A percentile compares a stretch with the other conserved stretches of the same genome.
These are phyloP conservation scores for Candida coleopterorum DNA, from an alignment of 805 yeast species.

Conservation along the genomic window DNA sequence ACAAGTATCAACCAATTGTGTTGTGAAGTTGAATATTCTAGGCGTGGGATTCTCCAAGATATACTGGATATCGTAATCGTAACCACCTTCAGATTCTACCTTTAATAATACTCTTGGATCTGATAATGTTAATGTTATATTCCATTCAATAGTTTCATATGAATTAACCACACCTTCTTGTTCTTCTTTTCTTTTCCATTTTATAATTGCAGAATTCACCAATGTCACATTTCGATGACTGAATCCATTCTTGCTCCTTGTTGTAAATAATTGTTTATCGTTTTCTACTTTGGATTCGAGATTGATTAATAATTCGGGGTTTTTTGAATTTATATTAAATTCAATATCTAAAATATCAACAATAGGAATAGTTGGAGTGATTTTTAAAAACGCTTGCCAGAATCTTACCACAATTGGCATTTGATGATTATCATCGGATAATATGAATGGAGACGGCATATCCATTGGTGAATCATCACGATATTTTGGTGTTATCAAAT, in stretches of 20 bases:
- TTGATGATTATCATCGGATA: constrained; percentile 15
- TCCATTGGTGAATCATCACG: constrained; percentile 20
- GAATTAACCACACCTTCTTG: constrained; percentile 15
- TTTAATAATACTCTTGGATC: constrained; percentile 65
- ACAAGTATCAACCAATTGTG: constrained; percentile 33
- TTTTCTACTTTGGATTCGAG: constrained; percentile 5
- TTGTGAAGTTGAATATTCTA: constrained; percentile 58
- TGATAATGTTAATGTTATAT: constrained; percentile 53
- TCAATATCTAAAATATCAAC: constrained; percentile 14
- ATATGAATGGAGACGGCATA: constrained; percentile 35
- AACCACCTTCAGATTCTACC: constrained; percentile 14
- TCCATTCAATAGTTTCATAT: constrained; percentile 40
- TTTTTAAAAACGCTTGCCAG: constrained; percentile 22
- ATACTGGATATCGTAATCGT: constrained; percentile 30
- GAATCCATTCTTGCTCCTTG: constrained; percentile 32
- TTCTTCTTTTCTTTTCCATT: constrained; percentile 28
- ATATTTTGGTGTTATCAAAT: constrained; percentile 23
- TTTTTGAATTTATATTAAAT: constrained; percentile 20
- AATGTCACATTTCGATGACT: constrained; percentile 36
- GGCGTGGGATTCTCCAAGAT: constrained; percentile 73
- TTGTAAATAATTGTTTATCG: constrained; percentile 21
- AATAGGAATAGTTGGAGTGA: constrained; percentile 8
- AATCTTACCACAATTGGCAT: constrained; percentile 30
- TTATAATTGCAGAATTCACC: constrained; percentile 17
- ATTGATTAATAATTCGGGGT: constrained; percentile 23